Evolutionary conservation across 306 rosid genomes (phyloP), one percentile per base, ranked within the genome.

Genomic region (Mucuna pruriens): DNA sequence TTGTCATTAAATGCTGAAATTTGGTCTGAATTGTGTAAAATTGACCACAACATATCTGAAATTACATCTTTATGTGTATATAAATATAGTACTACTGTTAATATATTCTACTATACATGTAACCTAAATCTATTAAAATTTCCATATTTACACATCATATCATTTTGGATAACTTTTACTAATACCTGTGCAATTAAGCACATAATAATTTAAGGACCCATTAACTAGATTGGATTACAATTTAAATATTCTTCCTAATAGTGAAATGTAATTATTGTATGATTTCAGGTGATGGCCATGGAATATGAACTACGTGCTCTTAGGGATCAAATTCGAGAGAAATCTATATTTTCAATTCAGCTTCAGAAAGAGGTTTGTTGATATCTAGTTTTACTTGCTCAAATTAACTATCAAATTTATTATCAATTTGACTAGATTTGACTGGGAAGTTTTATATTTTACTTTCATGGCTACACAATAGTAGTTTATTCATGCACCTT

Each of bases 311-410:
- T 95, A 49, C 89, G 93, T 80, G 97, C 95, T 52, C 85, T 95
- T 36, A 90, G 97, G 84, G 89, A 91, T 84, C 97, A 91, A 84
- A 90, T 95, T 86, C 88, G 91, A 81, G 99, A 95, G 74, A 95
- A 95, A 79, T 89, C 87, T 54, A 58, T 90, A 68, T 85, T 90
- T 78, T 93, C 99, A 0, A 79, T 91, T 76, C 87, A 90, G 87
- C 99, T 95, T 82, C 97, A 95, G 88, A 93, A 90, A 88, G 94
- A 95, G 97, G 99, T 90, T 66, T 54, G 94, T 82, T 57, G 58
- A 64, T 82, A 71, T 76, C 61, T 64, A 7, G 49, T 34, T 76
- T 88, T 70, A 49, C 51, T 49, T 76, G 72, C 76, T 19, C 55
- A 51, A 57, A 31, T 52, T 26, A 19, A 25, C 44, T 70, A 51